Percentiles rank a stretch among this genome's conserved stretches.
Conservation (phyloP, 331 rosid genomes). For the Phaseolus coccineus region DNA sequence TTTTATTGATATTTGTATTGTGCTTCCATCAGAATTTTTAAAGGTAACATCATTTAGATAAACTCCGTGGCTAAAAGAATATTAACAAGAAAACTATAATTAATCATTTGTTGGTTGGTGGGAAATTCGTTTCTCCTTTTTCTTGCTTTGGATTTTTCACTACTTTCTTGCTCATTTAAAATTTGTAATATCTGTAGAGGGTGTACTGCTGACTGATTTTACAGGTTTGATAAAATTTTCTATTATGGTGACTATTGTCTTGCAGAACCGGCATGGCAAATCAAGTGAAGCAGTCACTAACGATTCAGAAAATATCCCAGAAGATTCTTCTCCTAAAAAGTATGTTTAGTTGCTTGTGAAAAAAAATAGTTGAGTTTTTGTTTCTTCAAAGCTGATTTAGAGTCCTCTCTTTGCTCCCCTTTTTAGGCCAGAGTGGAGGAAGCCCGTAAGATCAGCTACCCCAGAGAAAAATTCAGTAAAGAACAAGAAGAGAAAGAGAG, state of each 20-base stretch:
- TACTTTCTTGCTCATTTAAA: slow-evolving; percentile 32
- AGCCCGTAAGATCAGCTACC: slow-evolving; percentile 44
- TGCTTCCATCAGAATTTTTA: background rate
- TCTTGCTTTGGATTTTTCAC: slow-evolving; percentile 5
- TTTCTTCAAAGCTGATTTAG: slow-evolving; percentile 34
- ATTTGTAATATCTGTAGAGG: slow-evolving; percentile 38
- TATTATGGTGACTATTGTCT: slow-evolving; percentile 15
- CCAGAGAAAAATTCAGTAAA: slow-evolving; percentile 46
- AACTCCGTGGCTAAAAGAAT: background rate
- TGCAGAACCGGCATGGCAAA: slow-evolving; percentile 87
- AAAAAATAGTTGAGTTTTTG: background rate
- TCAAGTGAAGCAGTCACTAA: slow-evolving; percentile 52
- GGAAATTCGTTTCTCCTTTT: background rate
- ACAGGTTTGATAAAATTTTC: slow-evolving; percentile 29
- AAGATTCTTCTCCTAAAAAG: slow-evolving; percentile 65
- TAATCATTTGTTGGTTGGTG: slow-evolving; percentile 1
- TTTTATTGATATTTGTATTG: background rate
- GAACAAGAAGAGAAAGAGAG: slow-evolving; percentile 57
- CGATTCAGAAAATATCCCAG: slow-evolving; percentile 46
- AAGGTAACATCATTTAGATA: background rate
- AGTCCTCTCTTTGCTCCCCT: slow-evolving; percentile 18
- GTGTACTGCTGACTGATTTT: slow-evolving; percentile 21
- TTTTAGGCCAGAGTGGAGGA: slow-evolving; percentile 58
- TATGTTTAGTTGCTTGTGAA: slow-evolving; percentile 41
- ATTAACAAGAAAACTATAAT: background rate